phyloP scores from a whole-genome alignment of 257 asterid genomes.

The Nicotiana tabacum region DNA sequence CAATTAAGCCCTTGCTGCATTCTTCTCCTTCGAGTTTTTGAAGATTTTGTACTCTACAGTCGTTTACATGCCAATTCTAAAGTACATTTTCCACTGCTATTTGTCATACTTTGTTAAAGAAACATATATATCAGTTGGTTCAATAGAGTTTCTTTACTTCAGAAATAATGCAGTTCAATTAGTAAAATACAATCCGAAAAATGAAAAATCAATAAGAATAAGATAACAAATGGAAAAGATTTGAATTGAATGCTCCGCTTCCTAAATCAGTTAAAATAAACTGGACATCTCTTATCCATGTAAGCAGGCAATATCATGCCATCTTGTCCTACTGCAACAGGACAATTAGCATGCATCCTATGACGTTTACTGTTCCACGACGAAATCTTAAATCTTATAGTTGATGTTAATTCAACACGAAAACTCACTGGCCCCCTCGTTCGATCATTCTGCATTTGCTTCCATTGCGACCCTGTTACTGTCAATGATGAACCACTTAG shows the following conservation, averaged over 20 bases:
- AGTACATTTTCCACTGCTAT: background rate
- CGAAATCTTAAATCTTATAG: conserved; percentile 66
- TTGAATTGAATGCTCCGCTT: background rate
- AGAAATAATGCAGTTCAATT: background rate
- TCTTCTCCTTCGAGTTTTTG: no score
- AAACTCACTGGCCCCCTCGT: conserved; percentile 50
- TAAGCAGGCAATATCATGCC: conserved; percentile 47
- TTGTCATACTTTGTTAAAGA: background rate
- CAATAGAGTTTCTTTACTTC: background rate
- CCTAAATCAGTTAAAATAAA: conserved; percentile 48
- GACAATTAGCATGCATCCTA: conserved; percentile 61
- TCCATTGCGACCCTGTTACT: conserved; percentile 37
- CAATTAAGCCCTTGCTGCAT: background rate
- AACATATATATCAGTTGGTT: background rate
- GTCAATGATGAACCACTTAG: conserved; percentile 49
- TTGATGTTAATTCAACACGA: conserved; percentile 46
- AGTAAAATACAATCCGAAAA: background rate
- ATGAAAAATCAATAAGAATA: background rate
- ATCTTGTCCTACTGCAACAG: conserved; percentile 73
- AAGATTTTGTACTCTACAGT: no score
- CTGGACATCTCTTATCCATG: conserved; percentile 57
- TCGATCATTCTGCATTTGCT: conserved; percentile 34
- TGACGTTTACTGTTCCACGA: conserved; percentile 74
- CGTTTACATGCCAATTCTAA: no score
- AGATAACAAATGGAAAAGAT: background rate